Evolutionary conservation across 2,329 filamentous ascomycete genomes (phyloP).

Genomic region (Emergomyces orientalis): DNA sequence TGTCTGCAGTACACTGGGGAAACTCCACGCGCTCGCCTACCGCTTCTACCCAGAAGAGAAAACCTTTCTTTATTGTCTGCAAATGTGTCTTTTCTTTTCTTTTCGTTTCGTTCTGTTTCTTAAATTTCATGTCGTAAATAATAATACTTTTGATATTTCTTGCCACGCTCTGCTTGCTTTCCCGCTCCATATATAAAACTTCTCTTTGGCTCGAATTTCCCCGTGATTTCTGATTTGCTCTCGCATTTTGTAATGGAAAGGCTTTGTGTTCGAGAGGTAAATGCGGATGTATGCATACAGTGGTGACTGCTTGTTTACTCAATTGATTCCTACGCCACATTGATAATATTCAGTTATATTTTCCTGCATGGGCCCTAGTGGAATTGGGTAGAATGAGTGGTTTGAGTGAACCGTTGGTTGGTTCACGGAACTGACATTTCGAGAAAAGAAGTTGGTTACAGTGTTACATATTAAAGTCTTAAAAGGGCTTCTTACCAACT

Average conservation of each 20-base stretch:
- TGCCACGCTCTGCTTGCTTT: background rate
- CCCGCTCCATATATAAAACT: background rate
- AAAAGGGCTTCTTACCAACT: background rate
- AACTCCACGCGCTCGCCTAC: background rate
- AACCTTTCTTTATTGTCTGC: background rate
- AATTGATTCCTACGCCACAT: background rate
- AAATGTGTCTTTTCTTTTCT: background rate
- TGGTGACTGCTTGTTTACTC: background rate
- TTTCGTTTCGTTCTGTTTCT: background rate
- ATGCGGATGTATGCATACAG: background rate
- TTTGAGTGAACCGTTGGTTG: background rate
- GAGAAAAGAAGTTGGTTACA: background rate
- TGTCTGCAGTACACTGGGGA: constrained; percentile 2
- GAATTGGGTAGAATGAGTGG: background rate
- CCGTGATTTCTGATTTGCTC: background rate
- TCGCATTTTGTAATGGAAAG: background rate
- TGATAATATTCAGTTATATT: background rate
- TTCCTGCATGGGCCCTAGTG: background rate
- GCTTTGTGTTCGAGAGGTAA: background rate
- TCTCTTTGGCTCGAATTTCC: background rate
- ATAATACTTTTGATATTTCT: constrained; percentile 1
- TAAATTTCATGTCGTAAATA: constrained; percentile 4
- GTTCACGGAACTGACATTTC: background rate
- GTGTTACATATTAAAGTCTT: background rate
- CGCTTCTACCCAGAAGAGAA: background rate